Percentiles rank a stretch among this genome's conserved stretches.
These are phyloP conservation scores for Silybum marianum DNA, from an alignment of 129 eudicot genomes.

Conservation along the genomic window DNA sequence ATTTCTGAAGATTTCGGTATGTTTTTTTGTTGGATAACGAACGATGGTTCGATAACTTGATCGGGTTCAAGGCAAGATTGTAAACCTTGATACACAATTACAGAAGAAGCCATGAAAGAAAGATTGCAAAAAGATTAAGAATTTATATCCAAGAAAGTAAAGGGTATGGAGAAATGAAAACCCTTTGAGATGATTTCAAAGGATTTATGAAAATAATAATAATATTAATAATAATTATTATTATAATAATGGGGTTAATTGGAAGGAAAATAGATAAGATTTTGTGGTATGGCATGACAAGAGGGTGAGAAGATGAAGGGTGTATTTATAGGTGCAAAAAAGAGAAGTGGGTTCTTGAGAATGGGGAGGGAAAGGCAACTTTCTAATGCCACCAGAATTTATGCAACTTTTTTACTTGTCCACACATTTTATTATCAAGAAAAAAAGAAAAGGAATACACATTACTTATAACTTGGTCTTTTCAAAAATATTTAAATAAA, in stretches of 20 bases:
- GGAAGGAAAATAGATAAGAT: conserved; percentile 27
- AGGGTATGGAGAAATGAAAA: neutral
- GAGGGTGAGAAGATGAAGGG: conserved; percentile 47
- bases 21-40: conserved; percentile 25
- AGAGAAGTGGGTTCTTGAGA: conserved; percentile 5
- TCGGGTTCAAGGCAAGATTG: conserved; percentile 51
- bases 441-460: conserved; percentile 1
- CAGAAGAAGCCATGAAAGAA: conserved; percentile 45
- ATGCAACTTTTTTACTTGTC: conserved; percentile 33
- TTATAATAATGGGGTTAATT: neutral
- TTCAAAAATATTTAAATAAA: too few species aligned
- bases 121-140: conserved; percentile 27
- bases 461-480: conserved; percentile 5
- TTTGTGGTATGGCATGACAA: conserved; percentile 37
- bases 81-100: conserved; percentile 43
- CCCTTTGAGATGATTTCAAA: neutral
- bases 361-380: conserved; percentile 19
- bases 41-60: conserved; percentile 39
- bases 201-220: neutral
- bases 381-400: conserved; percentile 46
- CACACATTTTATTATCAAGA: conserved; percentile 42
- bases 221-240: too few species aligned
- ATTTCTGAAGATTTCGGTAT: neutral
- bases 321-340: conserved; percentile 60
- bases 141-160: neutral